Percentiles rank a stretch among this genome's conserved stretches.
Evolutionary conservation across 2,329 filamentous ascomycete genomes (phyloP).

Genomic region (Arthroderma sp.): DNA sequence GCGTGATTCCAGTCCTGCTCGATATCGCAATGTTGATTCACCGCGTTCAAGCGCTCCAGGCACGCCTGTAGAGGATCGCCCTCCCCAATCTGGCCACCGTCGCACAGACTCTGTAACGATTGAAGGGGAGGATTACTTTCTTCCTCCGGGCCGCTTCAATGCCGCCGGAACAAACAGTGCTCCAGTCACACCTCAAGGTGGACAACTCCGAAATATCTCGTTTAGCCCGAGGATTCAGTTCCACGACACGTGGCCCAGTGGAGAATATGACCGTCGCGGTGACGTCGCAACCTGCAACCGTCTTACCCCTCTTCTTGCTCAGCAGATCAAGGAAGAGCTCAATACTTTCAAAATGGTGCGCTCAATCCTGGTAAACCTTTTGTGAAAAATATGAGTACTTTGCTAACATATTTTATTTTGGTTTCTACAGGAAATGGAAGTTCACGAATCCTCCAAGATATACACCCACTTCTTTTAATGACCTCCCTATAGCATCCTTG

Average conservation of each 20-base stretch:
- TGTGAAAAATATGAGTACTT: neutral
- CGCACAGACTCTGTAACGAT: conserved; percentile 59
- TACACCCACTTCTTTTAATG: conserved; percentile 98
- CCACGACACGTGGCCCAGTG: conserved; percentile 89
- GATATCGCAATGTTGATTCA: conserved; percentile 54
- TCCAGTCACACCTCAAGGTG: conserved; percentile 58
- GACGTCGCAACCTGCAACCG: conserved; percentile 97
- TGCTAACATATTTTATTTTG: conserved; percentile 15
- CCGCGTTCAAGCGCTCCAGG: conserved; percentile 75
- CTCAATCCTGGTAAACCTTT: conserved; percentile 8
- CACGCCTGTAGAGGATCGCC: conserved; percentile 68
- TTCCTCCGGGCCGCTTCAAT: conserved; percentile 55
- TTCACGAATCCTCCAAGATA: conserved; percentile 96
- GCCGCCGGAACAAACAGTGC: conserved; percentile 66
- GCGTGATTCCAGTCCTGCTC: conserved; percentile 18
- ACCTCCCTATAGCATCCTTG: conserved; percentile 8
- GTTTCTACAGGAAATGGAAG: conserved; percentile 80
- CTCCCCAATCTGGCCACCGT: conserved; percentile 43
- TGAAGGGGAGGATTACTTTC: conserved; percentile 81
- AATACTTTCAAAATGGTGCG: conserved; percentile 98
- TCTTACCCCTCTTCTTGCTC: conserved; percentile 87
- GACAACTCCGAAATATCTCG: conserved; percentile 48
- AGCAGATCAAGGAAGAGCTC: conserved; percentile 98
- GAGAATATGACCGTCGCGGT: conserved; percentile 89
- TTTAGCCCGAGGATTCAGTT: conserved; percentile 93